Evolutionary conservation across 495 filamentous ascomycete genomes (phyloP).

Genomic region (Aspergillus funiculosus): DNA sequence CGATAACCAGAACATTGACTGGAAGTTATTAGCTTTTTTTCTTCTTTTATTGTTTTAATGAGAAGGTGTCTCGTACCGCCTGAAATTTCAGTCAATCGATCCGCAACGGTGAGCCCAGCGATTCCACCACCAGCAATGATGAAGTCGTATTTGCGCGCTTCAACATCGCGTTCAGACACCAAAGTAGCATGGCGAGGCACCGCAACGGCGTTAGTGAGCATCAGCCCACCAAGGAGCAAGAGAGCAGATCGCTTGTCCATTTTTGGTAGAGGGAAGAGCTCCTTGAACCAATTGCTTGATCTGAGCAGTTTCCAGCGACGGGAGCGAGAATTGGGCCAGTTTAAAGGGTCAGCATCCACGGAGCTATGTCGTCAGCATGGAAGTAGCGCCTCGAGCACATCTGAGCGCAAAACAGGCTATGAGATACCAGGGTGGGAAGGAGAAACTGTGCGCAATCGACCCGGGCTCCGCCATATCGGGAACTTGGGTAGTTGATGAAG

Average conservation of each 20-base stretch:
- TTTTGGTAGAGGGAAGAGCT: not conserved
- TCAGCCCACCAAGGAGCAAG: not conserved
- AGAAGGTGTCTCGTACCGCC: not conserved
- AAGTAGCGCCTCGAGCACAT: not conserved
- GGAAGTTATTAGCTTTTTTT: not conserved
- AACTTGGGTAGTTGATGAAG: not conserved
- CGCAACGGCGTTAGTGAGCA: not conserved
- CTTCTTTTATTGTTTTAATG: not conserved
- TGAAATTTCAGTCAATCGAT: not conserved
- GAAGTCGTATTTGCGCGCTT: not conserved
- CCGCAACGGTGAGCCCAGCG: not conserved
- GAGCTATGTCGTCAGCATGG: not conserved
- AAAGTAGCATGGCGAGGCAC: not conserved
- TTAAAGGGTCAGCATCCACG: constrained; percentile 1
- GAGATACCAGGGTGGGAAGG: not conserved
- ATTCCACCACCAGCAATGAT: not conserved
- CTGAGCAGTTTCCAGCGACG: not conserved
- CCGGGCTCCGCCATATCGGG: not conserved
- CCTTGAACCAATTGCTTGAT: not conserved
- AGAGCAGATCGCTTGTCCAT: not conserved
- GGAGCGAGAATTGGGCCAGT: not conserved
- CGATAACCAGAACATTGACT: not conserved
- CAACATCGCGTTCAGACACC: not conserved
- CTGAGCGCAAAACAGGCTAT: not conserved
- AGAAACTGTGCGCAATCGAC: no score